Evolutionary conservation across 768 basidiomycete species (phyloP).

Genomic region (Amanita exitialis): DNA sequence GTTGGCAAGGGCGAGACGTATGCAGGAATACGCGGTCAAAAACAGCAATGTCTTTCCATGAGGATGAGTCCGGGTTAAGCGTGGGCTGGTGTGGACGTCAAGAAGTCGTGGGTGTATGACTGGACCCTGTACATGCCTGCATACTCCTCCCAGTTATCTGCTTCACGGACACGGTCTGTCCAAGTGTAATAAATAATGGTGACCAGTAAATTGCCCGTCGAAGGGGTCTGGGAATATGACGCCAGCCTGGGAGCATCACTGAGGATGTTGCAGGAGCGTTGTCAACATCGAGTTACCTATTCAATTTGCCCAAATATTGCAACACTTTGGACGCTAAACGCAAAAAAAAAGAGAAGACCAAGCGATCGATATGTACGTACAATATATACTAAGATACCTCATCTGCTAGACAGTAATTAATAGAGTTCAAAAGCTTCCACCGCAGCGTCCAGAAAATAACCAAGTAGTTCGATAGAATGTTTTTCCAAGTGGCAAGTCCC

Average conservation of each 20-base stretch:
- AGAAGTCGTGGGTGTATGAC: background rate
- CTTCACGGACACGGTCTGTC: slow-evolving; percentile 1
- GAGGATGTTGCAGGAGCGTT: background rate
- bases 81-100: slow-evolving; percentile 39
- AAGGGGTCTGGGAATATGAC: background rate
- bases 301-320: too few species aligned
- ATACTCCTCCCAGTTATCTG: slow-evolving; percentile 8
- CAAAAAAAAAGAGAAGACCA: too few species aligned
- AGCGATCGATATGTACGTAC: too few species aligned
- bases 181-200: background rate
- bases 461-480: too few species aligned
- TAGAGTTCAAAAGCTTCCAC: too few species aligned
- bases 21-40: slow-evolving; percentile 45
- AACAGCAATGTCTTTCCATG: slow-evolving; percentile 49
- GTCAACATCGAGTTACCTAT: too few species aligned
- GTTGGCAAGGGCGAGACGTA: slow-evolving; percentile 23
- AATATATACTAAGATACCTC: too few species aligned
- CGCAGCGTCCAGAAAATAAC: too few species aligned
- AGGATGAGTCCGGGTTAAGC: slow-evolving; percentile 62
- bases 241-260: background rate
- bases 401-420: too few species aligned
- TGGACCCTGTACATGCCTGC: background rate
- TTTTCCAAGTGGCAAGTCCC: too few species aligned
- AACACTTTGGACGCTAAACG: too few species aligned
- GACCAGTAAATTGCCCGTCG: slow-evolving; percentile 4